Percentiles rank a stretch among this genome's conserved stretches.
These are phyloP conservation scores for Micromonas commoda DNA, from an alignment of 139 green algal species.

Conservation along the genomic window DNA sequence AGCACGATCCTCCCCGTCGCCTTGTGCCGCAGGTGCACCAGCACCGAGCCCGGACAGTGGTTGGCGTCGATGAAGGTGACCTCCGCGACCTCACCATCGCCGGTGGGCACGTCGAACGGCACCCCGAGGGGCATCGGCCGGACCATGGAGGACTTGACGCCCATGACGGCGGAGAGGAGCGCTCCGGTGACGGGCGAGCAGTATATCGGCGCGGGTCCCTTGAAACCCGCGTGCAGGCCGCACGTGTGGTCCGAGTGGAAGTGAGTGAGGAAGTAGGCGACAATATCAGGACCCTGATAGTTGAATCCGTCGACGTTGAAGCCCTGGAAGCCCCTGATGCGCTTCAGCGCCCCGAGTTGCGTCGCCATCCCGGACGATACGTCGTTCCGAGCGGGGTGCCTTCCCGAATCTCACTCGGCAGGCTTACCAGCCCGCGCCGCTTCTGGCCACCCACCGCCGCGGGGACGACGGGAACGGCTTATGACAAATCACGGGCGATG, in stretches of 20 bases:
- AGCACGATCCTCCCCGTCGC: conserved; percentile 52
- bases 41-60: conserved; percentile 77
- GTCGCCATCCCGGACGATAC: conserved; percentile 13
- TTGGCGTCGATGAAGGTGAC: conserved; percentile 88
- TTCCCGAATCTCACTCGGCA: no score
- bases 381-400: no score
- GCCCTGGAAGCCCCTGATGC: neutral
- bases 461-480: no score
- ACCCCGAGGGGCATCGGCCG: neutral
- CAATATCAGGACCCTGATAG: conserved; percentile 1
- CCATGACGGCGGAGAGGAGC: neutral
- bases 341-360: conserved; percentile 12
- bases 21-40: conserved; percentile 55
- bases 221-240: conserved; percentile 1
- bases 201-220: conserved; percentile 17
- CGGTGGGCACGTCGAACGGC: neutral
- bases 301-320: conserved; percentile 20
- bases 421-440: no score
- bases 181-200: conserved; percentile 16
- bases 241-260: conserved; percentile 19
- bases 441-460: no score
- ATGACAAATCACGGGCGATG: no score
- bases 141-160: neutral
- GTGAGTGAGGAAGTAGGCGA: conserved; percentile 21
- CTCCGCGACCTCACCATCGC: conserved; percentile 33